These are phyloP conservation scores for Zygosaccharomyces kombuchaensis DNA, from an alignment of 805 yeast genomes.

Conservation along the genomic window DNA sequence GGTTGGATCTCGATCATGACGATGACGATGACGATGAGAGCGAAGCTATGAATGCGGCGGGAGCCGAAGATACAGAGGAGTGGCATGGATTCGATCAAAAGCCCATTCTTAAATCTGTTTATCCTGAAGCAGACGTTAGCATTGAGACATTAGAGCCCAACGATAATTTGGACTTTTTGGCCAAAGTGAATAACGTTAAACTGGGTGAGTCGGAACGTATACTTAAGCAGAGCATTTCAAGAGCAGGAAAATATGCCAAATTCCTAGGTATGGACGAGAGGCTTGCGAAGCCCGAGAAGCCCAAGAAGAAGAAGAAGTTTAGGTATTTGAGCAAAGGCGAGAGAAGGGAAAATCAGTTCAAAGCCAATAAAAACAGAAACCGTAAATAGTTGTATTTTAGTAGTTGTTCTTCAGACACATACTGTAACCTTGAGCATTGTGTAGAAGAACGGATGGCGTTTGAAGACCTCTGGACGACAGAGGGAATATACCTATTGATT, in stretches of 20 bases:
- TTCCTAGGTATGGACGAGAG: conserved; percentile 50
- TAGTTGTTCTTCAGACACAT: background rate
- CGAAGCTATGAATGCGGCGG: conserved; percentile 20
- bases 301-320: conserved; percentile 67
- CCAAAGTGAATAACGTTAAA: conserved; percentile 69
- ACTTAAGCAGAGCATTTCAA: conserved; percentile 64
- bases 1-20: conserved; percentile 25
- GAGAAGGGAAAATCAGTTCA: conserved; percentile 56
- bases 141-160: conserved; percentile 47
- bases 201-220: conserved; percentile 63
- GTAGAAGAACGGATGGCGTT: background rate
- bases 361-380: conserved; percentile 38
- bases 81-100: conserved; percentile 39
- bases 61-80: conserved; percentile 25
- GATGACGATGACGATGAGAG: conserved; percentile 24
- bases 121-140: conserved; percentile 41
- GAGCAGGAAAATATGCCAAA: conserved; percentile 82
- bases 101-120: conserved; percentile 34
- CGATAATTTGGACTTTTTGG: conserved; percentile 52
- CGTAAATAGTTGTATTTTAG: conserved; percentile 23
- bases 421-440: background rate
- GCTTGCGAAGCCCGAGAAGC: conserved; percentile 28
- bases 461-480: too few species aligned
- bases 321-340: conserved; percentile 81
- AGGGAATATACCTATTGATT: too few species aligned